phyloP scores from a whole-genome alignment of 768 basidiomycete genomes.

The Chalciporus sphaerocephalus region DNA sequence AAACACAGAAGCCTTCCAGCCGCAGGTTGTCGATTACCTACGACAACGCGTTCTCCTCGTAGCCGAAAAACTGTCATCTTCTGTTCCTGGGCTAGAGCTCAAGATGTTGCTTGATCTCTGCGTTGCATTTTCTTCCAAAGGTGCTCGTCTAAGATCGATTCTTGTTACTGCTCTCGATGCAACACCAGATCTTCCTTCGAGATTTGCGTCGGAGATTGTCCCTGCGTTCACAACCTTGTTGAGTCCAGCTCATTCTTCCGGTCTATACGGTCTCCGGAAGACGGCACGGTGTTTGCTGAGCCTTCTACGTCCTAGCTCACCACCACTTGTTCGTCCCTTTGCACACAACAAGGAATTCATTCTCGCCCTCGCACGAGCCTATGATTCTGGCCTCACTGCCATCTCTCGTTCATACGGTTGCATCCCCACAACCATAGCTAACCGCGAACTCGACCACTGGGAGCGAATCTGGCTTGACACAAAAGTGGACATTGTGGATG shows the following conservation, averaged over 20 bases:
- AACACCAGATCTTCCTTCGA: conserved; percentile 30
- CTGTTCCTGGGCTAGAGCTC: conserved; percentile 42
- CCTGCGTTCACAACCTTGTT: conserved; percentile 53
- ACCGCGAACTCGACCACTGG: conserved; percentile 55
- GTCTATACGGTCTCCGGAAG: conserved; percentile 64
- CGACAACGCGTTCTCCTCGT: conserved; percentile 48
- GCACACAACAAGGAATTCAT: conserved; percentile 49
- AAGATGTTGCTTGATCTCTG: conserved; percentile 60
- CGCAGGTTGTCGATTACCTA: conserved; percentile 42
- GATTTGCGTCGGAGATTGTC: conserved; percentile 44
- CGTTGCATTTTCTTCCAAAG: conserved; percentile 48
- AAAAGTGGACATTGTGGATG: conserved; percentile 68
- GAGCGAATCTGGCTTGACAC: conserved; percentile 66
- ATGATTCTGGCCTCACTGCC: conserved; percentile 52
- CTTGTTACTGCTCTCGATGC: conserved; percentile 38
- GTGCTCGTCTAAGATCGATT: conserved; percentile 42
- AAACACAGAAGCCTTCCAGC: conserved; percentile 20
- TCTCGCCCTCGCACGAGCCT: conserved; percentile 52
- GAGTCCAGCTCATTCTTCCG: conserved; percentile 40
- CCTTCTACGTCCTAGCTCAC: conserved; percentile 50
- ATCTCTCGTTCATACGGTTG: conserved; percentile 64
- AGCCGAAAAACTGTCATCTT: conserved; percentile 48
- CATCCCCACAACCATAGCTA: conserved; percentile 25
- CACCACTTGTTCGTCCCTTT: conserved; percentile 48
- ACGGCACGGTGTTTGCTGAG: conserved; percentile 51